phyloP scores from a whole-genome alignment of 108 stramenopile genomes.

The Seminavis robusta region DNA sequence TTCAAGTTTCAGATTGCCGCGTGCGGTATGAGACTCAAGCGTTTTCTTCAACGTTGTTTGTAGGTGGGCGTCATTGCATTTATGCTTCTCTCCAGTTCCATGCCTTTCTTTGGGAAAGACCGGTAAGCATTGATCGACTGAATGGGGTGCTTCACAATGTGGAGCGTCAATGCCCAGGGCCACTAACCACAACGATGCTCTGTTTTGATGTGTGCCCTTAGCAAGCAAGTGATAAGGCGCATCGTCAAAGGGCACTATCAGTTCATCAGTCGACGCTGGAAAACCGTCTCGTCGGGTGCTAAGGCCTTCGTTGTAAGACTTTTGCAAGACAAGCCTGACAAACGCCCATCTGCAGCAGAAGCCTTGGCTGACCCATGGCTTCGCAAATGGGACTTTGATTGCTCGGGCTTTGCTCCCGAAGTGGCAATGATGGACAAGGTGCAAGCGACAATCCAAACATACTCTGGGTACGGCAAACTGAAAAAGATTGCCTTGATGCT shows the following conservation, averaged over 20 bases:
- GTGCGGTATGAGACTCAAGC: too few species aligned
- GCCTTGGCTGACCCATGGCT: constrained; percentile 37
- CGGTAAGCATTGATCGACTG: too few species aligned
- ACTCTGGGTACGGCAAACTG: constrained; percentile 39
- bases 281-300: constrained; percentile 15
- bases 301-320: constrained; percentile 42
- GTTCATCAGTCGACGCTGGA: constrained; percentile 52
- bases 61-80: too few species aligned
- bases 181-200: too few species aligned
- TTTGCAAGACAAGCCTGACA: constrained; percentile 19
- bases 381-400: constrained; percentile 11
- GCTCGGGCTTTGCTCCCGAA: constrained; percentile 12
- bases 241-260: constrained; percentile 41
- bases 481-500: constrained; percentile 71
- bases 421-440: constrained; percentile 29
- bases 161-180: too few species aligned
- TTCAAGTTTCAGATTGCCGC: too few species aligned
- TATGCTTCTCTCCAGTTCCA: constrained; percentile 63
- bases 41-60: too few species aligned
- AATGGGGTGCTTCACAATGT: too few species aligned
- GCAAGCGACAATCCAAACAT: constrained; percentile 40
- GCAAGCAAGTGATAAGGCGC: constrained; percentile 39
- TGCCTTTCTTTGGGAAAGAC: constrained; percentile 62
- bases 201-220: not conserved
- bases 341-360: constrained; percentile 37